Evolutionary conservation across 2,329 filamentous ascomycete genomes (phyloP).

Genomic region (Stromatinia cepivora): DNA sequence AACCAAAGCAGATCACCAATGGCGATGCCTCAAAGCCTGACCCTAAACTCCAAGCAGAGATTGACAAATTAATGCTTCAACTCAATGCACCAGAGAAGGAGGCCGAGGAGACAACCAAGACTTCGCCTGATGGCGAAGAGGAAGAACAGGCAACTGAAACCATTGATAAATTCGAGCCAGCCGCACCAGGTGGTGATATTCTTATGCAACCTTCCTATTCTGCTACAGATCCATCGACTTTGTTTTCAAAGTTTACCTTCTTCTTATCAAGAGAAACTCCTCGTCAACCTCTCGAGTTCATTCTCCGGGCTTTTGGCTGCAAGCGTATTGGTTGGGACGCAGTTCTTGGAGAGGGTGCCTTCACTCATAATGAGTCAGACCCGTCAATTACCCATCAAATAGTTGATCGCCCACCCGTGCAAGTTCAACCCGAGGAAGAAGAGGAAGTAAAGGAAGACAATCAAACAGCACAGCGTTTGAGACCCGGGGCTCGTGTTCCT

Average conservation of each 20-base stretch:
- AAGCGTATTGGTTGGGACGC: conserved; percentile 94
- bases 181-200: conserved; percentile 79
- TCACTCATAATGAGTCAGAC: conserved; percentile 85
- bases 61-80: conserved; percentile 68
- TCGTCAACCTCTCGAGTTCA: conserved; percentile 84
- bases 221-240: conserved; percentile 65
- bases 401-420: conserved; percentile 81
- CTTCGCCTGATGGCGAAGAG: conserved; percentile 39
- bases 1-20: conserved; percentile 53
- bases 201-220: conserved; percentile 74
- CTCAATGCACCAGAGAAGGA: conserved; percentile 57
- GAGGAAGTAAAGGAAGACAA: conserved; percentile 58
- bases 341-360: conserved; percentile 87
- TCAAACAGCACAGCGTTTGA: conserved; percentile 60
- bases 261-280: conserved; percentile 94
- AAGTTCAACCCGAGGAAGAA: conserved; percentile 48
- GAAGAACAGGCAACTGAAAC: conserved; percentile 56
- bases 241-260: conserved; percentile 88
- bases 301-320: conserved; percentile 91
- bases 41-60: conserved; percentile 63
- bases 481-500: conserved; percentile 73
- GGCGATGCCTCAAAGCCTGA: conserved; percentile 55
- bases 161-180: conserved; percentile 90
- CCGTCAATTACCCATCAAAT: conserved; percentile 93
- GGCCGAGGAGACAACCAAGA: conserved; percentile 47